Base-by-base conservation (phyloP, 2,329 filamentous ascomycete genomes). In the Fusarium illudens region DNA sequence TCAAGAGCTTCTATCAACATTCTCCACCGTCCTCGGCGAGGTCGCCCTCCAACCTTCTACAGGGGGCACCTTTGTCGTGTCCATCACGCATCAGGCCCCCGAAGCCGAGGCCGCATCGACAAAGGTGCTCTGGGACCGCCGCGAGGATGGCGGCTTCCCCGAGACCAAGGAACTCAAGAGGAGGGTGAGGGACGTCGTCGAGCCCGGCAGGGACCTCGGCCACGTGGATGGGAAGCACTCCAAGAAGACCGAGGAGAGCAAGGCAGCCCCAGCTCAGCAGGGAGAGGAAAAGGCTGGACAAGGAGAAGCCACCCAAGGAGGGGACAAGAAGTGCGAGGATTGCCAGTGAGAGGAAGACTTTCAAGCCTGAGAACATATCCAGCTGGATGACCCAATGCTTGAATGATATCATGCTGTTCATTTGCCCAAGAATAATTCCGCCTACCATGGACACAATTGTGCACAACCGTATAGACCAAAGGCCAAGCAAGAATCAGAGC, bases 1-100 rank as follows among this genome's bases (percentile, higher is more conserved):
- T 50, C 96, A 98, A 84, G 96, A 98, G 79, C 89, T 99, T 44
- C 89, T 99, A 34, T 97, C 93, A 2, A 99, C 95, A 1, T 99
- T 99, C 81, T 88, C 88, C 57, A 92, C 89, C 2, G 84, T 88
- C 44, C 86, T 98, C 2, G 94, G 94, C 64, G 95, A 98, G 79
- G 90, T 98, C 10, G 89, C 95, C 15, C 86, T 99, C 8, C 88
- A 96, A 68, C 96, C 96, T 1, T 85, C 89, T 13, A 96, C 93
- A 0, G 94, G 95, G 17, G 95, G 96, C 0, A 84, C 92, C 3
- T 99, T 98, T 75, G 84, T 87, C 20, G 90, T 98, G 12, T 86
- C 90, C 61, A 86, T 97, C 58, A 64, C 75, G 19, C 70, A 77
- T 54, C 59, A 64, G 36, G 80, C 81, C 49, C 79, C 72, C 32